A percentile compares a stretch with the other conserved stretches of the same genome.
These are phyloP conservation scores for Cyberlindnera suaveolens DNA, from an alignment of 805 yeast genomes.

Conservation along the genomic window DNA sequence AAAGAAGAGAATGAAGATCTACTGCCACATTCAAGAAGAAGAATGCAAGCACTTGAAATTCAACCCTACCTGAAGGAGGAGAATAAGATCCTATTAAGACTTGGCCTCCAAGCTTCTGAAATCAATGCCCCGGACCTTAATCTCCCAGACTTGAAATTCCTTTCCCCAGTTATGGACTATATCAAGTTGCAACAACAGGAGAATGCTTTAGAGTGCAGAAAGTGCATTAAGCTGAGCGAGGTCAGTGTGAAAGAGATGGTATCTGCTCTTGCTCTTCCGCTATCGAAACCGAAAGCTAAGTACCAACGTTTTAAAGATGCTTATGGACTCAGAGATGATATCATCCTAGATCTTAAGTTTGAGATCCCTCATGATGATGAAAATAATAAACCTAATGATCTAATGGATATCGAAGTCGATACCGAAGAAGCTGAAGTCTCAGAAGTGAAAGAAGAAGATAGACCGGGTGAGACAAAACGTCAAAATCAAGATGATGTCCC, in stretches of 20 bases:
- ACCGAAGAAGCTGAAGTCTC: background rate
- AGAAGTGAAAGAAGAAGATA: background rate
- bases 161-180: slow-evolving; percentile 14
- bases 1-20: slow-evolving; percentile 39
- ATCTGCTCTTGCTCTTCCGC: slow-evolving; percentile 18
- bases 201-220: slow-evolving; percentile 8
- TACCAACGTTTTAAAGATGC: slow-evolving; percentile 39
- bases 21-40: slow-evolving; percentile 17
- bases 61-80: slow-evolving; percentile 10
- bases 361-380: background rate
- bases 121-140: background rate
- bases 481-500: slow-evolving; percentile 17
- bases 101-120: background rate
- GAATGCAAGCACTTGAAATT: slow-evolving; percentile 10
- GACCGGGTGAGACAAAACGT: slow-evolving; percentile 10
- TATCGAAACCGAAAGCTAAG: slow-evolving; percentile 30
- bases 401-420: background rate
- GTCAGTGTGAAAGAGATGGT: slow-evolving; percentile 26
- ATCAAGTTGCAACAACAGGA: slow-evolving; percentile 3
- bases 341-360: slow-evolving; percentile 37
- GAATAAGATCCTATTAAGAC: slow-evolving; percentile 2
- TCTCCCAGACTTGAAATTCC: slow-evolving; percentile 12
- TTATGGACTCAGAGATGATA: slow-evolving; percentile 42
- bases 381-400: background rate
- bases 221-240: slow-evolving; percentile 12